phyloP scores from a whole-genome alignment of 371 early-diverging fungal genomes.

The Lichtheimia corymbifera region DNA sequence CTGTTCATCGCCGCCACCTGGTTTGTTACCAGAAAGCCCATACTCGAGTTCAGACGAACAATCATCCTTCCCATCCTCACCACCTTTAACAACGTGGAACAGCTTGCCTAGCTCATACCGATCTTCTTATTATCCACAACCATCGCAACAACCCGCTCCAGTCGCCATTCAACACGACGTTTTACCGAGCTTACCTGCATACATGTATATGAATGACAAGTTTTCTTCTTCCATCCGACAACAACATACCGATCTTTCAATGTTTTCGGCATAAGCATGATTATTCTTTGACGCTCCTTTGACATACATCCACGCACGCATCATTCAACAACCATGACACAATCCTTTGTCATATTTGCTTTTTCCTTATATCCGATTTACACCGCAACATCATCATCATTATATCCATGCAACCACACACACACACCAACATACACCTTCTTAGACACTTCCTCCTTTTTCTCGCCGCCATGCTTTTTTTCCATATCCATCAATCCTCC shows the following conservation, averaged over 20 bases:
- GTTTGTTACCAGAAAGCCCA: background rate
- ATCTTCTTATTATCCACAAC: slow-evolving; percentile 1
- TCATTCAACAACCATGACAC: background rate
- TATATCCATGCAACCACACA: background rate
- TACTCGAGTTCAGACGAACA: background rate
- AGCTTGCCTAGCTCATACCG: background rate
- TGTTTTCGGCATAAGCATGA: slow-evolving; percentile 19
- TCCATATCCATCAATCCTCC: background rate
- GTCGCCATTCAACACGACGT: slow-evolving; percentile 12
- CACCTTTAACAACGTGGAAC: slow-evolving; percentile 19
- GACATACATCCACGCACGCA: background rate
- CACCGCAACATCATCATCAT: background rate
- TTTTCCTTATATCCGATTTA: too few species aligned
- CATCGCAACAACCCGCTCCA: slow-evolving; percentile 7
- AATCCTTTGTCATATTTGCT: too few species aligned
- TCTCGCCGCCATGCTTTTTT: background rate
- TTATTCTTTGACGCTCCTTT: background rate
- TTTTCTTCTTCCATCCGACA: slow-evolving; percentile 4
- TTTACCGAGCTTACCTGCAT: slow-evolving; percentile 28
- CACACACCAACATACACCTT: background rate
- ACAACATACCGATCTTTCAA: slow-evolving; percentile 28
- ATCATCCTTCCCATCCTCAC: slow-evolving; percentile 12
- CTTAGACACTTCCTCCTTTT: slow-evolving; percentile 1
- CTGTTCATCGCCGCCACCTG: background rate
- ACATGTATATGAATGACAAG: slow-evolving; percentile 11